phyloP scores from a whole-genome alignment of 108 stramenopile genomes.

The Fragilaria radians region DNA sequence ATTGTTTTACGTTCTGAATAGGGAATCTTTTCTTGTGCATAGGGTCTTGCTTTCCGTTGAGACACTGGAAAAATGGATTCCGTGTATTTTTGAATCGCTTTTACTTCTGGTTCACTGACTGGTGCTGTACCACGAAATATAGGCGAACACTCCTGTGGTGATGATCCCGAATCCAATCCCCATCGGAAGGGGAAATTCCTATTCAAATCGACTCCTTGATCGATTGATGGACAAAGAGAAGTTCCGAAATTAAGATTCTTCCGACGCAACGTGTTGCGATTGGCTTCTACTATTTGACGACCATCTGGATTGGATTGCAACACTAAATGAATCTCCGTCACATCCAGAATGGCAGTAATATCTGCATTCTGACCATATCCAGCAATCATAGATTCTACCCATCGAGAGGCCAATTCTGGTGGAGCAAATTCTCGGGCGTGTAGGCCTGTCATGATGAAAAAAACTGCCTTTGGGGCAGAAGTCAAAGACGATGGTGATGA shows the following conservation, averaged over 20 bases:
- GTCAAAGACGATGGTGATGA: not conserved
- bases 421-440: conserved; percentile 52
- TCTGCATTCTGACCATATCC: conserved; percentile 24
- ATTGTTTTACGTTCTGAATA: not conserved
- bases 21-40: not conserved
- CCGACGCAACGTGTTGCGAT: conserved; percentile 16
- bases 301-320: conserved; percentile 56
- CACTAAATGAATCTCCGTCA: conserved; percentile 38
- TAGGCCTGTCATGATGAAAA: conserved; percentile 18
- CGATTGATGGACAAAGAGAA: not conserved
- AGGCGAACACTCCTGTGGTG: conserved; percentile 16
- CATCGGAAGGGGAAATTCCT: conserved; percentile 47
- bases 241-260: conserved; percentile 36
- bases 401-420: conserved; percentile 37
- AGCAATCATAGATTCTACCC: conserved; percentile 16
- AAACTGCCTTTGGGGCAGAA: not conserved
- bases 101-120: conserved; percentile 40
- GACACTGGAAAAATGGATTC: not conserved
- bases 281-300: conserved; percentile 31
- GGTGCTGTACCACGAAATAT: conserved; percentile 27
- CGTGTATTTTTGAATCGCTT: conserved; percentile 35
- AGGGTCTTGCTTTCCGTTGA: not conserved
- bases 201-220: conserved; percentile 48
- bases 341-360: conserved; percentile 30
- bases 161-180: conserved; percentile 30